These are phyloP conservation scores for Esteya vermicola DNA, from an alignment of 2,329 filamentous ascomycete species.

Conservation along the genomic window DNA sequence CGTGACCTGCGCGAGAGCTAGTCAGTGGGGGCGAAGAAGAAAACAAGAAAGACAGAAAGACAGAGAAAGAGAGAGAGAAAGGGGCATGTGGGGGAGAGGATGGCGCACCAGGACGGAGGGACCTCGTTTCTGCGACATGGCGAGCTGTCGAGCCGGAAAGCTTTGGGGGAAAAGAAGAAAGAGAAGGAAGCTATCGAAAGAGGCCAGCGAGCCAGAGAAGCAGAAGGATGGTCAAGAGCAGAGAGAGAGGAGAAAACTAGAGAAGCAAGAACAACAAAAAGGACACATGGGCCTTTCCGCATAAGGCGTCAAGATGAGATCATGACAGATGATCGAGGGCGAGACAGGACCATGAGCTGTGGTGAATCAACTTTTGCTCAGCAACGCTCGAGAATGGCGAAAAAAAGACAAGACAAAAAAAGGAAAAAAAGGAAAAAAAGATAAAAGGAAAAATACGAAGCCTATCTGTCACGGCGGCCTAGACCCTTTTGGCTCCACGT, in stretches of 20 bases:
- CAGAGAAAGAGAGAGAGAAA: too few relatives aligned
- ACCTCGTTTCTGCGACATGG: constrained; percentile 29
- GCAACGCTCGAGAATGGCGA: too few relatives aligned
- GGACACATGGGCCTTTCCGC: too few relatives aligned
- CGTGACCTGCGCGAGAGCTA: constrained; percentile 41
- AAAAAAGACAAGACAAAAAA: not conserved
- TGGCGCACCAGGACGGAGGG: constrained; percentile 44
- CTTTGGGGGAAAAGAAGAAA: not conserved
- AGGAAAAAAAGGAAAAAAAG: not conserved
- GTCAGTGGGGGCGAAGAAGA: not conserved
- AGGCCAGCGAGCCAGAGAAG: too few relatives aligned
- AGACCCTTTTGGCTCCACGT: too few relatives aligned
- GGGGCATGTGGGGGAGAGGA: too few relatives aligned
- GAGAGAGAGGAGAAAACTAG: too few relatives aligned
- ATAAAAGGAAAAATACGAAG: not conserved
- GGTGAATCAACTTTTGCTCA: not conserved
- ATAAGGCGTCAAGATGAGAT: too few relatives aligned
- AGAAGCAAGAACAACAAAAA: not conserved
- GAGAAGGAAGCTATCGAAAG: too few relatives aligned
- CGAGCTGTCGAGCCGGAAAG: not conserved
- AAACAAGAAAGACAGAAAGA: not conserved
- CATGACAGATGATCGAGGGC: too few relatives aligned
- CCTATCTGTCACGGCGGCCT: too few relatives aligned
- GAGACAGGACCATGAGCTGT: not conserved
- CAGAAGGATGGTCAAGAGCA: too few relatives aligned